phyloP scores from a whole-genome alignment of 306 rosid species.

The Gillenia trifoliata region DNA sequence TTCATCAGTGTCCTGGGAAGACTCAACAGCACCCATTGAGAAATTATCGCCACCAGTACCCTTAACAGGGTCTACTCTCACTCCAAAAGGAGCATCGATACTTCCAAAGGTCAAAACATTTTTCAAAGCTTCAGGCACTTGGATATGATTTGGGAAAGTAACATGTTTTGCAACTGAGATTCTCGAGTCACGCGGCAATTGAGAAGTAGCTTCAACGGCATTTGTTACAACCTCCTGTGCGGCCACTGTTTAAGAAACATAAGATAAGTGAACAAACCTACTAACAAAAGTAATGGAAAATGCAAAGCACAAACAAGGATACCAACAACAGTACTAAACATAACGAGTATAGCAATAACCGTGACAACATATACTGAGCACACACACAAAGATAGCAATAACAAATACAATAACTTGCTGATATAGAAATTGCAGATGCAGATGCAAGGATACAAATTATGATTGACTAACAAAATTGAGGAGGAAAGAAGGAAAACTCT shows the following conservation, averaged over 20 bases:
- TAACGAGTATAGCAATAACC: not conserved
- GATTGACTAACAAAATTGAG: not conserved
- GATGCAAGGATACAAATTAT: not conserved
- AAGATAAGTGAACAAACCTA: not conserved
- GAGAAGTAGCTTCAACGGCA: constrained; percentile 31
- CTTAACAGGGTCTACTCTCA: constrained; percentile 28
- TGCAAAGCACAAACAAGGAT: not conserved
- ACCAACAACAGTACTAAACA: not conserved
- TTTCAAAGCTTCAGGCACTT: constrained; percentile 63
- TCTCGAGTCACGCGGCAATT: constrained; percentile 31
- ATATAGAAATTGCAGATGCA: not conserved
- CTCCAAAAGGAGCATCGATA: constrained; percentile 38
- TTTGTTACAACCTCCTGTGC: constrained; percentile 37
- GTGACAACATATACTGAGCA: not conserved
- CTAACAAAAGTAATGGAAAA: not conserved
- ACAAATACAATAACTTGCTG: not conserved
- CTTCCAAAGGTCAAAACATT: constrained; percentile 81
- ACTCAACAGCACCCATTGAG: constrained; percentile 25
- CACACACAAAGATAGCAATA: not conserved
- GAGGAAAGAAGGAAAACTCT: not conserved
- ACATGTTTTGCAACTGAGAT: constrained; percentile 40
- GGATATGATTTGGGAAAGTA: constrained; percentile 75
- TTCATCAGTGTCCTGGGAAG: constrained; percentile 36
- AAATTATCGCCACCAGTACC: constrained; percentile 24
- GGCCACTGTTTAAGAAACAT: constrained; percentile 43